phyloP scores from a whole-genome alignment of 257 asterid species.

The Lycium barbarum region DNA sequence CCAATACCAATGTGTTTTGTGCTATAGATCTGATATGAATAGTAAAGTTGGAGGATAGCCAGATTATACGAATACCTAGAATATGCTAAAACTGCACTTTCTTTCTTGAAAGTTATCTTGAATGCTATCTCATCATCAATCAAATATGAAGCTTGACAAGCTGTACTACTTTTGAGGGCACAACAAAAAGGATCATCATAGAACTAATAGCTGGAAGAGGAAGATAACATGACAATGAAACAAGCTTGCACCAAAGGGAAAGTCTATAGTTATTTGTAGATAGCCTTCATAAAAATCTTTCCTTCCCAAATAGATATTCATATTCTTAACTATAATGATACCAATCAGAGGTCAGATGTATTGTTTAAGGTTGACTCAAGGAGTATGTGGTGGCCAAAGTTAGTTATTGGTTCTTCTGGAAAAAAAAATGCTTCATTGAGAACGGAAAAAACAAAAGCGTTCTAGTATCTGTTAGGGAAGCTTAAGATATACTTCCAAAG shows the following conservation, averaged over 20 bases:
- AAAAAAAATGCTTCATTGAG: conserved; percentile 6
- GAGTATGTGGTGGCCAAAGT: not conserved
- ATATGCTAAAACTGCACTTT: not conserved
- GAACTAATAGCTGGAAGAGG: not conserved
- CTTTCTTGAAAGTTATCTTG: not conserved
- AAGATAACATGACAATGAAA: not conserved
- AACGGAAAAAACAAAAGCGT: not conserved
- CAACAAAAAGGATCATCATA: not conserved
- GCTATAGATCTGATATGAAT: not conserved
- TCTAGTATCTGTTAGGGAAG: not conserved
- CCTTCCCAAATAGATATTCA: not conserved
- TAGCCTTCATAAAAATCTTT: not conserved
- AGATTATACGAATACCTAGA: not conserved
- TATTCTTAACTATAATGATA: not conserved
- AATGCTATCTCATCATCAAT: not conserved
- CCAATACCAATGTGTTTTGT: not conserved
- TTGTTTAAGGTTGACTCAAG: not conserved
- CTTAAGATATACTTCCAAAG: not conserved
- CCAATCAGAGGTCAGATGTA: not conserved
- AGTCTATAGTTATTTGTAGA: not conserved
- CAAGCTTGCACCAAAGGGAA: not conserved
- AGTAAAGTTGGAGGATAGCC: not conserved
- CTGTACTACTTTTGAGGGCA: not conserved
- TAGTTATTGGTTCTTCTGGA: not conserved
- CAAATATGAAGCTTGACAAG: not conserved